These are phyloP conservation scores for Apiospora kogelbergensis DNA, from an alignment of 2,329 filamentous ascomycete species.

Conservation along the genomic window DNA sequence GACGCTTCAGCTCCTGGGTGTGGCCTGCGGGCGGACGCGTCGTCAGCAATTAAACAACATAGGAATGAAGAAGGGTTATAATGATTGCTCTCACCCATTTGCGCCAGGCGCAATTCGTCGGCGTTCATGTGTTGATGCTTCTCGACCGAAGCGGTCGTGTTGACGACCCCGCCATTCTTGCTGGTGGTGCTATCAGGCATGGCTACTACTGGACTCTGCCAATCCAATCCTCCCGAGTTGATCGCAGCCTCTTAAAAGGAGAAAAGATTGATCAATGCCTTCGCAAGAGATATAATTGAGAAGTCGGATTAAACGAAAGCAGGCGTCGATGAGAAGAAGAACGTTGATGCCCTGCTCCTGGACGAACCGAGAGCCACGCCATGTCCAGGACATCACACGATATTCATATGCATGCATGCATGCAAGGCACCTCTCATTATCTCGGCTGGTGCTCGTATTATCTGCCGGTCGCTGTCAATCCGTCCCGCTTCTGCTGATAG, in stretches of 20 bases:
- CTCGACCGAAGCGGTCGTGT: background rate
- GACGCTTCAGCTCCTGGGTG: conserved; percentile 47
- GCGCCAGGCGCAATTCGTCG: conserved; percentile 42
- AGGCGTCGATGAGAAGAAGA: background rate
- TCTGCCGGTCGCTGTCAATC: background rate
- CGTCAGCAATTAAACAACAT: too few species aligned
- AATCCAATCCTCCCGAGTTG: background rate
- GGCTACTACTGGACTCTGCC: background rate
- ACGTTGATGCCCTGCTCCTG: background rate
- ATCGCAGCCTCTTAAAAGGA: background rate
- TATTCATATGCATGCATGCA: background rate
- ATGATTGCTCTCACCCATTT: conserved; percentile 46
- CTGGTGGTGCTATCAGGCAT: background rate
- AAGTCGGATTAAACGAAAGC: background rate
- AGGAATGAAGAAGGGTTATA: too few species aligned
- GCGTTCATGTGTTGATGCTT: conserved; percentile 26
- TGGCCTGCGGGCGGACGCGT: too few species aligned
- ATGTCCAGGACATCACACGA: background rate
- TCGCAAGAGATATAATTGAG: too few species aligned
- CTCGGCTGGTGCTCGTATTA: background rate
- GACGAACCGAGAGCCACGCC: background rate
- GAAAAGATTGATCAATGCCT: background rate
- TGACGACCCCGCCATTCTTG: background rate
- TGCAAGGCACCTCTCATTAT: background rate
- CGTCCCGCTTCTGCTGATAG: background rate